A percentile compares a stretch with the other conserved stretches of the same genome.
Evolutionary conservation across 78 protist genomes (phyloP).

Genomic region (Isochrysis galbana): DNA sequence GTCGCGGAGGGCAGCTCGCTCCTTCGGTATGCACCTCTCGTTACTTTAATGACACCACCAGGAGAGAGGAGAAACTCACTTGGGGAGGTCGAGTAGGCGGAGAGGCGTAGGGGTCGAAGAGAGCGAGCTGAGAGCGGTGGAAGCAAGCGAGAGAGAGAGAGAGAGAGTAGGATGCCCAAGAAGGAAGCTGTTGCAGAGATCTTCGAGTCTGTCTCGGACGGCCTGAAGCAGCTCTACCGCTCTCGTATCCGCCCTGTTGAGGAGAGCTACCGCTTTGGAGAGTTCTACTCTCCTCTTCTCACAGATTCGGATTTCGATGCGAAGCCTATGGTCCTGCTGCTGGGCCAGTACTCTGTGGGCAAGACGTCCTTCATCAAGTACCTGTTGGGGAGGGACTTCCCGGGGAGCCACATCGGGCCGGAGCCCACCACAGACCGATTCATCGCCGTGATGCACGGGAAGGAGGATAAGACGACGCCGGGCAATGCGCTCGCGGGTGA

Average conservation of each 20-base stretch:
- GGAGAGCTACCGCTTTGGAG: background rate
- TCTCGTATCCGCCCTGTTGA: conserved; percentile 16
- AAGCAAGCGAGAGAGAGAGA: no score
- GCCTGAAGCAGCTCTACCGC: conserved; percentile 19
- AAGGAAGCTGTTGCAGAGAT: background rate
- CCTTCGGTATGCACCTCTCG: no score
- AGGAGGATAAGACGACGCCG: conserved; percentile 73
- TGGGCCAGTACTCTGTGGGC: conserved; percentile 79
- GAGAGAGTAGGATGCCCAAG: background rate
- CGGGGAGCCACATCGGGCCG: conserved; percentile 67
- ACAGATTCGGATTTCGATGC: conserved; percentile 44
- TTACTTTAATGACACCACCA: no score
- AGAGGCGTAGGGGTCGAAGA: no score
- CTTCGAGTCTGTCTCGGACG: conserved; percentile 26
- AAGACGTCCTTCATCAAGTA: conserved; percentile 65
- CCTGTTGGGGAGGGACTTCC: conserved; percentile 45
- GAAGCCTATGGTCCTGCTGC: conserved; percentile 56
- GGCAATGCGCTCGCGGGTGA: conserved; percentile 77
- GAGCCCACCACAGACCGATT: conserved; percentile 93
- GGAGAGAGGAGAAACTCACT: no score
- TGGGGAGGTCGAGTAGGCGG: no score
- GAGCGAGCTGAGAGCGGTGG: no score
- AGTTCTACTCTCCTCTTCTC: background rate
- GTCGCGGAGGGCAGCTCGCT: no score
- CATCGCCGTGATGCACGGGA: conserved; percentile 84